Conservation (phyloP, 371 early-diverging fungal species). For the Gilbertella persicaria region DNA sequence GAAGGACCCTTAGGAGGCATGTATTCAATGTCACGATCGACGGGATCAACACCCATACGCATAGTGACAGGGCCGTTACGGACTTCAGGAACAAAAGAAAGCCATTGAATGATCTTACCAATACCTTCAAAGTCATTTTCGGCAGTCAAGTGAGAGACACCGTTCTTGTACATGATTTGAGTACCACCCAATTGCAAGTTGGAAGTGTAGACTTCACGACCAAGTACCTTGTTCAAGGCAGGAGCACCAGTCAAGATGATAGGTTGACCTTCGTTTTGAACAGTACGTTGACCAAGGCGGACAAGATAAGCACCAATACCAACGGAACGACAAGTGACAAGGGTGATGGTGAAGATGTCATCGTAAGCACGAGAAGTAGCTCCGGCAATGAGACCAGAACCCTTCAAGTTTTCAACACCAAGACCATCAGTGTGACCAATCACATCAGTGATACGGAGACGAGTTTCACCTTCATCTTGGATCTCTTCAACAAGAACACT, state of each 20-base stretch:
- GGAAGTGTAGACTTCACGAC: conserved; percentile 97
- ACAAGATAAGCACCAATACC: conserved; percentile 99
- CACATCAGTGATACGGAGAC: conserved; percentile 87
- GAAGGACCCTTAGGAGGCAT: conserved; percentile 84
- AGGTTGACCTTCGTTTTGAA: conserved; percentile 97
- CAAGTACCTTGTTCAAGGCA: conserved; percentile 98
- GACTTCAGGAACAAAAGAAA: conserved; percentile 85
- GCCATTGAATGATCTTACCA: conserved; percentile 92
- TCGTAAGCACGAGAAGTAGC: conserved; percentile 95
- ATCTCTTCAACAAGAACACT: conserved; percentile 70
- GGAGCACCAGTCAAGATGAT: conserved; percentile 98
- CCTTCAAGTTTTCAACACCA: conserved; percentile 99
- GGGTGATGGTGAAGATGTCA: conserved; percentile 95
- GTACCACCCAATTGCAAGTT: conserved; percentile 99
- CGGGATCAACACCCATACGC: conserved; percentile 57
- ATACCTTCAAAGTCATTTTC: conserved; percentile 95
- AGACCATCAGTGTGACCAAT: conserved; percentile 91
- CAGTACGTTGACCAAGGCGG: conserved; percentile 95
- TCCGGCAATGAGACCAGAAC: conserved; percentile 98
- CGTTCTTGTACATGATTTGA: conserved; percentile 98
- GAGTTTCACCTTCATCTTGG: conserved; percentile 72
- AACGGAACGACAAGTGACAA: conserved; percentile 98
- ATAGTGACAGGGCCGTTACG: conserved; percentile 68
- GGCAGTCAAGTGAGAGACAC: conserved; percentile 95
- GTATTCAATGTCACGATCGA: conserved; percentile 78